Conservation (phyloP, 768 basidiomycete genomes). For the Dioszegia aurantiaca region DNA sequence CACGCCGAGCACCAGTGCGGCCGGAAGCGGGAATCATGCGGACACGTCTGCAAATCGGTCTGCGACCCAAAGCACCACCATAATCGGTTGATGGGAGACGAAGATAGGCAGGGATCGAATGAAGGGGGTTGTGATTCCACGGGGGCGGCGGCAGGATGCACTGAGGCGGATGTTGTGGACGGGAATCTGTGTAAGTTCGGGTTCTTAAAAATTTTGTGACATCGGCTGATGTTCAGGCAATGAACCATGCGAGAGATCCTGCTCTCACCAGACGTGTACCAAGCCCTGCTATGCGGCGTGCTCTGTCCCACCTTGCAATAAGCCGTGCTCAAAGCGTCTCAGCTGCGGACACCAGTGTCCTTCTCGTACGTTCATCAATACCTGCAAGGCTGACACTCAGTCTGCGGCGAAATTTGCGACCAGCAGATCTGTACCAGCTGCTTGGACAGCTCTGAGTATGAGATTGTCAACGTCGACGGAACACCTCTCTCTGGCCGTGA, state of each 20-base stretch:
- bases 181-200: not conserved
- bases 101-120: not conserved
- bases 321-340: not conserved
- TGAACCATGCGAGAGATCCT: conserved; percentile 63
- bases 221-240: conserved; percentile 54
- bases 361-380: conserved; percentile 57
- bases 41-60: conserved; percentile 55
- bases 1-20: conserved; percentile 4
- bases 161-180: not conserved
- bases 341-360: conserved; percentile 56
- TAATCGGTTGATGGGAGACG: not conserved
- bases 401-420: conserved; percentile 66
- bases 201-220: too few relatives aligned
- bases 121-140: not conserved
- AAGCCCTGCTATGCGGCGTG: conserved; percentile 63
- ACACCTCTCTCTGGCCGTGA: conserved; percentile 49
- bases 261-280: conserved; percentile 60
- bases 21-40: not conserved
- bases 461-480: conserved; percentile 60
- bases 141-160: not conserved
- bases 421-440: conserved; percentile 62
- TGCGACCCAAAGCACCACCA: not conserved
- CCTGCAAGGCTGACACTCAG: conserved; percentile 49
- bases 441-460: conserved; percentile 49
- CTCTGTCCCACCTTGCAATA: conserved; percentile 37